Conservation (phyloP, 441 rosid species). For the Erysimum cheiri region DNA sequence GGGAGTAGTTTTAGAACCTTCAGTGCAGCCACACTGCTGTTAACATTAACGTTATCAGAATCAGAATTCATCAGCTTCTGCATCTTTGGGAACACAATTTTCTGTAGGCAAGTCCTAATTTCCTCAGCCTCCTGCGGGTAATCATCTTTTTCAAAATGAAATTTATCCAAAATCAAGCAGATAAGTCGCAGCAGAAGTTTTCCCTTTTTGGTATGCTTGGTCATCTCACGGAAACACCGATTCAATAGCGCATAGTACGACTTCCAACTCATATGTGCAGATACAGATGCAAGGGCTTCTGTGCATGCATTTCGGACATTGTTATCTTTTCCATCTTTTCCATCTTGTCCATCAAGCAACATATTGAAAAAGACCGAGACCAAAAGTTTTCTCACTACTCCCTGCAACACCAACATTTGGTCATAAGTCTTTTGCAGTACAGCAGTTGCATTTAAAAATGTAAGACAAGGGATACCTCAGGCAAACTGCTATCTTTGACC, state of each 20-base stretch:
- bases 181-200: conserved; percentile 73
- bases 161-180: conserved; percentile 79
- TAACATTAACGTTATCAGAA: conserved; percentile 74
- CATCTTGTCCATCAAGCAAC: conserved; percentile 80
- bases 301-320: conserved; percentile 72
- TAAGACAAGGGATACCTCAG: conserved; percentile 60
- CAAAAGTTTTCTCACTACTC: conserved; percentile 71
- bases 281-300: conserved; percentile 80
- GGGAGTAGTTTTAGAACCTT: conserved; percentile 95
- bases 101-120: conserved; percentile 64
- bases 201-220: conserved; percentile 62
- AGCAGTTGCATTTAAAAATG: conserved; percentile 25
- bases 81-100: conserved; percentile 73
- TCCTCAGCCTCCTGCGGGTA: conserved; percentile 53
- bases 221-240: conserved; percentile 83
- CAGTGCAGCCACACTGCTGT: conserved; percentile 70
- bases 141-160: conserved; percentile 62
- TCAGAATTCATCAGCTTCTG: conserved; percentile 68
- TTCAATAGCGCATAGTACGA: conserved; percentile 70
- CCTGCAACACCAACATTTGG: conserved; percentile 60
- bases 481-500: conserved; percentile 52
- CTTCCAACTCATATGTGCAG: conserved; percentile 82
- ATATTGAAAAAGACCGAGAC: conserved; percentile 85
- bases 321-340: conserved; percentile 71
- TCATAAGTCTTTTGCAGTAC: conserved; percentile 39